Percentiles rank a stretch among this genome's conserved stretches.
phyloP scores from a whole-genome alignment of 116 monocot species.

The Zostera marina region DNA sequence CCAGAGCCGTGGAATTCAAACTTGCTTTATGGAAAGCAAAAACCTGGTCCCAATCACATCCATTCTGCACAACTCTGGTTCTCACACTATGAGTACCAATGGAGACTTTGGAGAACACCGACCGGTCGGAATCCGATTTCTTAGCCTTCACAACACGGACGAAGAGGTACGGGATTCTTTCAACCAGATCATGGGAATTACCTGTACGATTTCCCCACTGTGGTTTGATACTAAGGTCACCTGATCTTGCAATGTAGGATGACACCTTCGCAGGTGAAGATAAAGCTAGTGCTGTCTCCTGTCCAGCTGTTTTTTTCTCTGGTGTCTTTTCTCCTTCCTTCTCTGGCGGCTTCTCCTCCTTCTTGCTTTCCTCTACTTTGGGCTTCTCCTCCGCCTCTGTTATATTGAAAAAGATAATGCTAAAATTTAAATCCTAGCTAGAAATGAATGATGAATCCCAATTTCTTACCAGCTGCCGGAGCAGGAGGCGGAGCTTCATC shows the following conservation, averaged over 20 bases:
- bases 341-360: background rate
- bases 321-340: background rate
- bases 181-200: slow-evolving; percentile 56
- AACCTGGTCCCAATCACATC: slow-evolving; percentile 59
- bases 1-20: slow-evolving; percentile 55
- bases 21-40: slow-evolving; percentile 79
- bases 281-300: slow-evolving; percentile 5
- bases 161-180: slow-evolving; percentile 66
- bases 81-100: slow-evolving; percentile 52
- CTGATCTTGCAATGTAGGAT: background rate
- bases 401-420: too few relatives aligned
- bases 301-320: background rate
- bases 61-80: slow-evolving; percentile 17
- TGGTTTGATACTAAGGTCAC: slow-evolving; percentile 30
- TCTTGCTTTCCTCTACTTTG: slow-evolving; percentile 7
- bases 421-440: background rate
- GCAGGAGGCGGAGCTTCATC: background rate
- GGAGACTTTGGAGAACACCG: slow-evolving; percentile 39
- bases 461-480: background rate
- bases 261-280: slow-evolving; percentile 33
- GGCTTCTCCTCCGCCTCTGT: background rate
- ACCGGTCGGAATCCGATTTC: slow-evolving; percentile 9
- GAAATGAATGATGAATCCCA: background rate
- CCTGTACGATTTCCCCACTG: slow-evolving; percentile 13
- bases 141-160: slow-evolving; percentile 57